Percentiles rank a stretch among this genome's conserved stretches.
Evolutionary conservation across 345 rosid species (phyloP).

Genomic region (Pugionium dolabratum): DNA sequence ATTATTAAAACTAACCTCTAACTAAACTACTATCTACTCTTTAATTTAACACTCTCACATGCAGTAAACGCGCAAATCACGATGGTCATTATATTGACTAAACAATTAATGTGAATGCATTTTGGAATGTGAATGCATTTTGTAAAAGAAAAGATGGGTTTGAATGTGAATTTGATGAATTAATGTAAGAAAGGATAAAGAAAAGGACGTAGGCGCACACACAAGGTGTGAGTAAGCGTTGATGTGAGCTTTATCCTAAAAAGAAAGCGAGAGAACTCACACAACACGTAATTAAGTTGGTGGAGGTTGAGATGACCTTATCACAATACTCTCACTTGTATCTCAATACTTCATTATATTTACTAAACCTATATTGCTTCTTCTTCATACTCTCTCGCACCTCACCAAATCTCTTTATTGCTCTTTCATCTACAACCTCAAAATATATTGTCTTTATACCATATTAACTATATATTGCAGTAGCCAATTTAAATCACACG

Average conservation of each 20-base stretch:
- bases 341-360: conserved; percentile 18
- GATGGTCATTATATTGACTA: too few species aligned
- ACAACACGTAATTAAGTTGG: conserved; percentile 21
- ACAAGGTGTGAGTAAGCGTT: conserved; percentile 29
- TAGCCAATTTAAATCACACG: background rate
- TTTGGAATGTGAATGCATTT: too few species aligned
- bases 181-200: too few species aligned
- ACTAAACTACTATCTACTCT: too few species aligned
- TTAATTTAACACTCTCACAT: too few species aligned
- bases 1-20: too few species aligned
- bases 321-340: conserved; percentile 37
- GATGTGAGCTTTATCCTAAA: conserved; percentile 27
- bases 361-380: conserved; percentile 14
- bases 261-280: background rate
- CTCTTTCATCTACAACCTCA: conserved; percentile 36
- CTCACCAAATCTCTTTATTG: conserved; percentile 36
- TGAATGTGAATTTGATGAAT: too few species aligned
- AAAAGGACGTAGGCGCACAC: conserved; percentile 11
- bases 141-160: too few species aligned
- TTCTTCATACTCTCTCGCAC: background rate
- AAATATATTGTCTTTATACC: background rate
- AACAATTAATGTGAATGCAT: too few species aligned
- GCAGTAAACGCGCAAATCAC: too few species aligned
- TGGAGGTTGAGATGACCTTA: conserved; percentile 37
- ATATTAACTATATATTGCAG: background rate